These are phyloP conservation scores for Niveomyces coronatus DNA, from an alignment of 2,329 filamentous ascomycete genomes.

Conservation along the genomic window DNA sequence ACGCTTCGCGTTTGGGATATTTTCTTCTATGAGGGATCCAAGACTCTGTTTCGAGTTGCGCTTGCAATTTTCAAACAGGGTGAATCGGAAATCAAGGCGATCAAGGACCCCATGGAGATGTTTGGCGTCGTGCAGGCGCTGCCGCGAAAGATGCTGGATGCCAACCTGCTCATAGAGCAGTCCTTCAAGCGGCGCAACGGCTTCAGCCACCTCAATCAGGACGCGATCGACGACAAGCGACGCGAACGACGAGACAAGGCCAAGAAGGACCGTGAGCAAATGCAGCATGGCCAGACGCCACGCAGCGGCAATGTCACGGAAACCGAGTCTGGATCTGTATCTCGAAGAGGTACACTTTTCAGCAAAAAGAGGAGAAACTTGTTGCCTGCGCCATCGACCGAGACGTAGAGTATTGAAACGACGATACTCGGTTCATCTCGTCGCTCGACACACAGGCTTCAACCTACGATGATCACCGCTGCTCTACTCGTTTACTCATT, in stretches of 20 bases:
- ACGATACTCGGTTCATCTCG: no score
- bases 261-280: slow-evolving; percentile 29
- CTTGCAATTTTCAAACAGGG: slow-evolving; percentile 85
- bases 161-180: slow-evolving; percentile 70
- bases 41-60: slow-evolving; percentile 86
- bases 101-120: slow-evolving; percentile 85
- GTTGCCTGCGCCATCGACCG: not conserved
- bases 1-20: slow-evolving; percentile 91
- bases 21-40: slow-evolving; percentile 91
- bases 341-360: slow-evolving; percentile 32
- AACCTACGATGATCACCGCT: no score
- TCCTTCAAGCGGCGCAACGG: slow-evolving; percentile 74
- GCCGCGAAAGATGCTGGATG: slow-evolving; percentile 70
- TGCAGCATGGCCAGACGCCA: slow-evolving; percentile 16
- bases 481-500: no score
- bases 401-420: no score
- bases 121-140: slow-evolving; percentile 89
- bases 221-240: slow-evolving; percentile 66
- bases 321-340: slow-evolving; percentile 13
- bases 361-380: slow-evolving; percentile 27
- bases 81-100: slow-evolving; percentile 67
- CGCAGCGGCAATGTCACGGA: slow-evolving; percentile 24
- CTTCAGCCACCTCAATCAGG: slow-evolving; percentile 72
- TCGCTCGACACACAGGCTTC: no score
- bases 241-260: slow-evolving; percentile 52